Base-by-base conservation (phyloP, 306 rosid species). In the Trifolium dubium region DNA sequence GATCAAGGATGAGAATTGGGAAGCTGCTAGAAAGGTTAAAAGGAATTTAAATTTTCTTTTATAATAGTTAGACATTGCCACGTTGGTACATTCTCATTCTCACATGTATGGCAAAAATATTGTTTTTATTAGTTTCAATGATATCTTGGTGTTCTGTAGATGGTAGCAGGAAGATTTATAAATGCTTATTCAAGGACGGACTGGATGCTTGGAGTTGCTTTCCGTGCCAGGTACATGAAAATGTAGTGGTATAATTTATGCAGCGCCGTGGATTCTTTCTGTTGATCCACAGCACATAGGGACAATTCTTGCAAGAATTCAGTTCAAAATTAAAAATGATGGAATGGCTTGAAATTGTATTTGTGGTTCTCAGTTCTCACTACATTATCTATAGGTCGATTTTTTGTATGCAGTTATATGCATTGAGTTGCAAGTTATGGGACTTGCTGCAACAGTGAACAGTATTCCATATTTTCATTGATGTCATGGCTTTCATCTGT, bases 101-200 rank as follows among this genome's bases (percentile, higher is more conserved):
- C 23, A 62, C 49, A 14, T 51, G 43, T 49, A 17, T 74, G 55
- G 47, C 46, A 28, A 34, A 71, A 66, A 39, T n/a, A 19, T 51
- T 7, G 39, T 17, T 39, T 35, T 69, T 19, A 60, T 69, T 46
- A 69, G 59, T 69, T 61, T 67, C 29, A 14, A 49, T 71, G 67
- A 17, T 28, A 56, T 47, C 40, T 47, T 67, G 74, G 63, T 85
- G 14, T 70, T 78, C 73, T 78, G 30, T 69, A 82, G 92, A 87
- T 89, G 87, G 96, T 82, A 12, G 85, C 92, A 8, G 92, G 96
- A 76, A 89, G 96, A 72, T 89, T 89, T 83, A 74, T 89, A 50
- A 89, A 87, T 85, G 90, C 85, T 79, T 89, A 84, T 77, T 78
- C 92, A 37, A 76, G 76, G 44, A 87, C 75, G 53, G 96, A 89